Conservation (phyloP, 352 stramenopile species). For the Globisporangium irregulare region DNA sequence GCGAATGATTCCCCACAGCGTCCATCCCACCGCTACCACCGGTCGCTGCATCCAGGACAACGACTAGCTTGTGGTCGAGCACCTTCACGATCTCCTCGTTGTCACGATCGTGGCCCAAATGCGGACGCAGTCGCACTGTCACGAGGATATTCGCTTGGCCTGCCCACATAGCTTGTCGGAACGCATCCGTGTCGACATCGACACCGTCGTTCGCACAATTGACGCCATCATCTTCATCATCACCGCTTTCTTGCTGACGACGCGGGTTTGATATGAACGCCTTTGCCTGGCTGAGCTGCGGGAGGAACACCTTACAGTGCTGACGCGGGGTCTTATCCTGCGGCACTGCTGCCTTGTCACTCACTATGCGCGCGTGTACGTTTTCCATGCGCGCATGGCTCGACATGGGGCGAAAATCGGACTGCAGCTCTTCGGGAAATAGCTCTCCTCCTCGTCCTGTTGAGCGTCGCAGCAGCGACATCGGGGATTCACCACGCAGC, state of each 20-base stretch:
- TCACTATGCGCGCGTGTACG: background rate
- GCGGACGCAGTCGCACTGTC: slow-evolving; percentile 81
- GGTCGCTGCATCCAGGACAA: slow-evolving; percentile 63
- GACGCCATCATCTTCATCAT: background rate
- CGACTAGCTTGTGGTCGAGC: slow-evolving; percentile 80
- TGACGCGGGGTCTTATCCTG: slow-evolving; percentile 7
- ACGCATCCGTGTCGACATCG: slow-evolving; percentile 55
- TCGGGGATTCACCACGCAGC: slow-evolving; percentile 2
- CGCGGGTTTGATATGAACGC: slow-evolving; percentile 11
- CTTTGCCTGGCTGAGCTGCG: slow-evolving; percentile 21
- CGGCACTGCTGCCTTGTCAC: background rate
- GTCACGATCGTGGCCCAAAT: slow-evolving; percentile 70
- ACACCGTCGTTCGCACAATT: background rate
- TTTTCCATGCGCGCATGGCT: slow-evolving; percentile 28
- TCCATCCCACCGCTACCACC: background rate
- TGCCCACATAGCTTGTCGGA: slow-evolving; percentile 82
- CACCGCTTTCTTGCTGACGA: background rate
- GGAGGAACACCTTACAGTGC: slow-evolving; percentile 22
- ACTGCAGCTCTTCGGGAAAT: background rate
- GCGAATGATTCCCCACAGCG: background rate
- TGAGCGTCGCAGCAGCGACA: slow-evolving; percentile 18
- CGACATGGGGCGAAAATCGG: slow-evolving; percentile 21
- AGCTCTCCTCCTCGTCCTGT: slow-evolving; percentile 13
- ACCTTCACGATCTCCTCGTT: slow-evolving; percentile 79
- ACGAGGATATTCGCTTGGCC: slow-evolving; percentile 89